Percentiles rank a stretch among this genome's conserved stretches.
phyloP scores from a whole-genome alignment of 345 rosid genomes.

The Populus davidiana region DNA sequence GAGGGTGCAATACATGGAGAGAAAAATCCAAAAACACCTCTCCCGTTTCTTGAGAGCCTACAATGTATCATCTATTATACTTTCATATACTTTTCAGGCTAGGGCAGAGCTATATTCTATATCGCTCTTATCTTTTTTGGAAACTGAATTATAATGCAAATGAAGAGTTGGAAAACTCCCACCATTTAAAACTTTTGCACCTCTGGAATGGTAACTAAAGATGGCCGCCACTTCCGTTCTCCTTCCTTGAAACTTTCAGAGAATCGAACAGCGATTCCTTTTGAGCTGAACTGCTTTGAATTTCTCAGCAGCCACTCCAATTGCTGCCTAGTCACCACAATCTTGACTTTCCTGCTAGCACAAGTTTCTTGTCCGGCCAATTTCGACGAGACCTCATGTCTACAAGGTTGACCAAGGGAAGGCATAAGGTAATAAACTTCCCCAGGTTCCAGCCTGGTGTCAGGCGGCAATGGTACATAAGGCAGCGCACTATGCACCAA shows the following conservation, averaged over 20 bases:
- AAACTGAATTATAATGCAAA: background rate
- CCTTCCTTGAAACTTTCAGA: conserved; percentile 14
- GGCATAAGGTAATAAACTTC: conserved; percentile 19
- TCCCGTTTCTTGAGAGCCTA: conserved; percentile 3
- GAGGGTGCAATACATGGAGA: background rate
- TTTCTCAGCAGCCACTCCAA: conserved; percentile 36
- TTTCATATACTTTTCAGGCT: background rate
- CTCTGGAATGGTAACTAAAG: conserved; percentile 47
- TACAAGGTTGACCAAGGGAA: background rate
- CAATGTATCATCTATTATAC: background rate
- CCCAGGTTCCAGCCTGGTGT: conserved; percentile 21
- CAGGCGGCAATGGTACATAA: conserved; percentile 18
- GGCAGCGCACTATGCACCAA: conserved; percentile 19
- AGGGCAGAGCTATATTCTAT: background rate
- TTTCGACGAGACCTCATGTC: background rate
- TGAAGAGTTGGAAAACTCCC: background rate
- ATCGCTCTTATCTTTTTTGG: no score
- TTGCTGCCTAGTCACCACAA: conserved; percentile 46
- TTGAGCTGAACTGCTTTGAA: conserved; percentile 13
- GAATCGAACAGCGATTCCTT: conserved; percentile 18
- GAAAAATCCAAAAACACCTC: background rate
- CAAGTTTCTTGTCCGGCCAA: conserved; percentile 12
- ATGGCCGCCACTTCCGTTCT: conserved; percentile 54
- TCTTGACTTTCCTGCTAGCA: conserved; percentile 34
- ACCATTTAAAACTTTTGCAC: conserved; percentile 23